Conservation (phyloP, 441 rosid genomes). For the Mallotus repandus region DNA sequence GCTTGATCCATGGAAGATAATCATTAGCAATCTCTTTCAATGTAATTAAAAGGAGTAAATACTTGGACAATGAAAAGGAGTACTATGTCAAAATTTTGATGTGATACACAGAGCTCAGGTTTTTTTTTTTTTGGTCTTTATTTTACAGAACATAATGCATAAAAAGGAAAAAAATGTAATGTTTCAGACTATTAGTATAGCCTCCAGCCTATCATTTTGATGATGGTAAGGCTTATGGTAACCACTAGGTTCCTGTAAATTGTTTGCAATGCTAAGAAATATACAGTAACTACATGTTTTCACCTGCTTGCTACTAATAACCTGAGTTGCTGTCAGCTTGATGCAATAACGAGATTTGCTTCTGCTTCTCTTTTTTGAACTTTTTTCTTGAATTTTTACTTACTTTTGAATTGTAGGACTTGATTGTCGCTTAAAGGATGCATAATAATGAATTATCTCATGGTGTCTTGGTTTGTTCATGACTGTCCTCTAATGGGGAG, state of each 20-base stretch:
- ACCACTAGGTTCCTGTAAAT: background rate
- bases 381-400: background rate
- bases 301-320: background rate
- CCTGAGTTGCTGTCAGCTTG: no score
- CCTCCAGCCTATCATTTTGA: background rate
- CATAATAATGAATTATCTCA: background rate
- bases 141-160: slow-evolving; percentile 6
- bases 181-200: background rate
- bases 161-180: background rate
- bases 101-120: background rate
- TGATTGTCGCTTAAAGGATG: background rate
- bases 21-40: no score
- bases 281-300: background rate
- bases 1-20: no score
- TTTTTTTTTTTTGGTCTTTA: background rate
- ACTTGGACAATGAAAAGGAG: no score
- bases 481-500: slow-evolving; percentile 7
- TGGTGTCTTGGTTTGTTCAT: background rate
- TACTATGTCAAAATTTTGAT: background rate
- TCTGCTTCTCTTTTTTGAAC: background rate
- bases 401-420: background rate
- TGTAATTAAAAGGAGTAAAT: no score
- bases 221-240: background rate
- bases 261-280: background rate
- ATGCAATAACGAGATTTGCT: no score